Base-by-base conservation (phyloP, 192 early-diverging fungal genomes). In the Coemansia sp. region DNA sequence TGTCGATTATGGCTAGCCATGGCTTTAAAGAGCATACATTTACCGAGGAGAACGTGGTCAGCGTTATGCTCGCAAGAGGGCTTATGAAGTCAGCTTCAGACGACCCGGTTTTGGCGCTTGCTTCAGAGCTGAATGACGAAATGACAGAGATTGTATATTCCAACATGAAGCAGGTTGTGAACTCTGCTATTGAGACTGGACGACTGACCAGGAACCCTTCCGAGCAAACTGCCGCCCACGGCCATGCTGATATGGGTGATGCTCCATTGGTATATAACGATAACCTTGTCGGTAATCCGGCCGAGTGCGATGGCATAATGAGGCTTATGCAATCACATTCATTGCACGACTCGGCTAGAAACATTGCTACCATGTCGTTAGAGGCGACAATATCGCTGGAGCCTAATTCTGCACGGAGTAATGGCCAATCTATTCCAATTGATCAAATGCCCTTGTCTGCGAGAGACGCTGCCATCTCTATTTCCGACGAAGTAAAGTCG, bases 111-210 rank as follows among this genome's bases (percentile, higher is more conserved):
- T 38, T 74, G 39, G 71, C 74, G 9, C 64, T 81, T 57, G 78
- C 78, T 0, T 69, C 78, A 17, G 66, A 81, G 54, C 54, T 81
- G 22, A 72, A 75, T 60, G 25, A 67, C 17, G 73, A 75, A 37
- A 75, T 81, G 73, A 56, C 64, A 32, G 55, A 65, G 44, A 75
- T 81, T 37, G 64, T 81, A 13, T 69, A 69, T 32, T 65, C 44
- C 20, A 71, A 75, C 19, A 58, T 81, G 63, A 67, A 65, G 43
- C 66, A 59, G 37, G 63, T 72, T 58, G 51, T 73, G 11, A 67
- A 45, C 63, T 59, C 63, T 41, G 63, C 63, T n/a, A 70, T 68
- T 16, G 69, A 68, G 25, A 53, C 73, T 7, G 70, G 66, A 14
- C 63, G 70, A 37, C 51, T 79, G 37, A 51, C 72, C 13, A 72